Evolutionary conservation across 1,139 yeast genomes (phyloP), one percentile per base, ranked within the genome.

Genomic region (Schizosaccharomyces versatilis): DNA sequence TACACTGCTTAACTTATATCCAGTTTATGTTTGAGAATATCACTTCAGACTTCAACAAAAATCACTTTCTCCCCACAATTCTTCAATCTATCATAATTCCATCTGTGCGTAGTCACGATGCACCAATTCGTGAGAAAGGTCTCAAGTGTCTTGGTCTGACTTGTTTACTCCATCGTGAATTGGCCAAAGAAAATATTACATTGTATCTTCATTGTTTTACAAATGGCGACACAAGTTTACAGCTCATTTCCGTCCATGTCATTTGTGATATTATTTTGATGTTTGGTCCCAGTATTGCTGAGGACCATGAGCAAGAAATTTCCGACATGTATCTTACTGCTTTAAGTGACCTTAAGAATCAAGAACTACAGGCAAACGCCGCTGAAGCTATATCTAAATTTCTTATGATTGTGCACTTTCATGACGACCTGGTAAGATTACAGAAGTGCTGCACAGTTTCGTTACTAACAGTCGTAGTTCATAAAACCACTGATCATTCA

Each of bases 321-420:
- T 54, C 54, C 32, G 36, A 51, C 12, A 53, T 56, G 15, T 41
- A 47, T 6, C 53, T 47, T 39, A 55, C 51, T 14, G 52, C 52
- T 9, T 38, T 47, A 10, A 7, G 54, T 6, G 39, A 57, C 19
- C 51, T 56, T n/a, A 55, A 36, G 54, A 71, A 76, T 62, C 82
- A 83, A 0, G 77, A 75, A 47, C 73, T 85, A 36, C 95, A 84
- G 65, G 80, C 90, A 0, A 72, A 78, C 1, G 84, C 90, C 6
- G 95, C 93, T 0, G 94, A 84, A 63, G 94, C 95, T 0, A 70
- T 88, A 36, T 84, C 90, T 63, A 88, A 90, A 67, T 69, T 90
- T 54, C 78, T 81, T 7, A 36, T 44, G n/a, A 61, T 71, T 90
- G 55, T 84, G 90, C 12, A 94, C 84, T 60, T 75, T 84, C 36